A percentile compares a stretch with the other conserved stretches of the same genome.
Conservation (phyloP, 371 early-diverging fungal genomes). For the Smittium culicis region DNA sequence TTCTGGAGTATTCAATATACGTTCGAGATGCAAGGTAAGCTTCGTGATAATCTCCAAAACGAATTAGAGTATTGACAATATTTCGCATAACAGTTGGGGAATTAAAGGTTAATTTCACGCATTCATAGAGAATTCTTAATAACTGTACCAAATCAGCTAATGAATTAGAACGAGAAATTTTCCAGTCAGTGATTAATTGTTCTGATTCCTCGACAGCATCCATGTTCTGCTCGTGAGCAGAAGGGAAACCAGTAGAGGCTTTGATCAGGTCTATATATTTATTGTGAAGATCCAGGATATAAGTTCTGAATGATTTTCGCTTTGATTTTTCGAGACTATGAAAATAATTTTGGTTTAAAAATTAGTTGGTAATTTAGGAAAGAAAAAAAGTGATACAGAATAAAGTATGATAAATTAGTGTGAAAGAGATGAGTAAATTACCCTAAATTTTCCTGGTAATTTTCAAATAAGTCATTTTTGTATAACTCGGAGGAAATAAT, state of each 20-base stretch:
- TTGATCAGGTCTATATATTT: slow-evolving; percentile 48
- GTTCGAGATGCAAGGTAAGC: slow-evolving; percentile 49
- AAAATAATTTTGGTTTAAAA: slow-evolving; percentile 14
- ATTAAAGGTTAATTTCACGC: slow-evolving; percentile 50
- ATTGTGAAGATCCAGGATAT: slow-evolving; percentile 41
- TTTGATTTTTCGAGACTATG: slow-evolving; percentile 8
- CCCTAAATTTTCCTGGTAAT: too few species aligned
- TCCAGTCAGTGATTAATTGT: slow-evolving; percentile 43
- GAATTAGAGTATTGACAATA: slow-evolving; percentile 40
- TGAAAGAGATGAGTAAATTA: too few species aligned
- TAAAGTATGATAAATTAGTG: too few species aligned
- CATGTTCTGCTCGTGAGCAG: slow-evolving; percentile 44
- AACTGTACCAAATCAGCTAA: slow-evolving; percentile 34
- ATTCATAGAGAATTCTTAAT: slow-evolving; percentile 47
- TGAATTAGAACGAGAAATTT: slow-evolving; percentile 33
- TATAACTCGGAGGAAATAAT: too few species aligned
- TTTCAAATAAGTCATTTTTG: too few species aligned
- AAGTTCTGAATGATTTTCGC: slow-evolving; percentile 32
- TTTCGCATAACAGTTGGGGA: slow-evolving; percentile 54
- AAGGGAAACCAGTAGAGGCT: slow-evolving; percentile 41
- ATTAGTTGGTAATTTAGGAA: slow-evolving; percentile 20
- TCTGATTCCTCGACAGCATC: slow-evolving; percentile 46
- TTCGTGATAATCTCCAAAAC: slow-evolving; percentile 57
- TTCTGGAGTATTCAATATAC: slow-evolving; percentile 40
- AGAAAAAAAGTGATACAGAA: too few species aligned